phyloP scores from a whole-genome alignment of 495 filamentous ascomycete genomes.

The Talaromyces thailandensis region DNA sequence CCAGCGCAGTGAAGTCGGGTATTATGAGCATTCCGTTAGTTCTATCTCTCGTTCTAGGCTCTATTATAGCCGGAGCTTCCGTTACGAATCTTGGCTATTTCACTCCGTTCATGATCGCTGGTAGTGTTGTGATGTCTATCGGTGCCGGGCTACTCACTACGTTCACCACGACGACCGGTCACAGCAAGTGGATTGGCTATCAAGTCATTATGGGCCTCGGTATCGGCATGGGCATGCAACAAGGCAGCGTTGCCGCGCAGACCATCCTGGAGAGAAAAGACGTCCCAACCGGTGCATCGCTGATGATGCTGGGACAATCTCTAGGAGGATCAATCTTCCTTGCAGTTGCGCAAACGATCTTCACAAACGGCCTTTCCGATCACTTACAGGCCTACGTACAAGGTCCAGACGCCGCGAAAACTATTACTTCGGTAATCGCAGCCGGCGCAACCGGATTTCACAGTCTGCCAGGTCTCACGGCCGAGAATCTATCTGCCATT shows the following conservation, averaged over 20 bases:
- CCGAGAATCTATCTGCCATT: constrained; percentile 39
- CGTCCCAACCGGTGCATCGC: constrained; percentile 50
- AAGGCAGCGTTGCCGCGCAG: constrained; percentile 54
- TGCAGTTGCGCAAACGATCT: constrained; percentile 49
- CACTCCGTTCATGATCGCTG: constrained; percentile 23
- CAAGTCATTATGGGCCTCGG: constrained; percentile 48
- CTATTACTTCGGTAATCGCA: constrained; percentile 27
- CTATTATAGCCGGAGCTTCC: constrained; percentile 6
- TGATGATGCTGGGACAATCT: constrained; percentile 52
- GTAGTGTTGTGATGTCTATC: constrained; percentile 20
- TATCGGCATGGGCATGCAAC: constrained; percentile 54
- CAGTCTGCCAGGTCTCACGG: constrained; percentile 18
- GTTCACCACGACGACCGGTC: constrained; percentile 40
- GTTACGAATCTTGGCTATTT: constrained; percentile 17
- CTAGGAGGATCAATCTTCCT: constrained; percentile 59
- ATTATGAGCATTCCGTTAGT: constrained; percentile 21
- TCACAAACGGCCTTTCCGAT: constrained; percentile 32
- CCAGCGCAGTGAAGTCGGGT: constrained; percentile 19
- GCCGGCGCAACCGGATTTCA: constrained; percentile 51
- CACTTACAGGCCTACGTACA: constrained; percentile 30
- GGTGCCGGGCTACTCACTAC: constrained; percentile 29
- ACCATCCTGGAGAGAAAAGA: constrained; percentile 47
- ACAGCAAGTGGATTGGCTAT: constrained; percentile 24
- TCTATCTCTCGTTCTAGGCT: constrained; percentile 2
- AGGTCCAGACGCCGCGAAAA: constrained; percentile 9